Evolutionary conservation across 805 yeast species (phyloP).

Genomic region (Priceomyces castillae): DNA sequence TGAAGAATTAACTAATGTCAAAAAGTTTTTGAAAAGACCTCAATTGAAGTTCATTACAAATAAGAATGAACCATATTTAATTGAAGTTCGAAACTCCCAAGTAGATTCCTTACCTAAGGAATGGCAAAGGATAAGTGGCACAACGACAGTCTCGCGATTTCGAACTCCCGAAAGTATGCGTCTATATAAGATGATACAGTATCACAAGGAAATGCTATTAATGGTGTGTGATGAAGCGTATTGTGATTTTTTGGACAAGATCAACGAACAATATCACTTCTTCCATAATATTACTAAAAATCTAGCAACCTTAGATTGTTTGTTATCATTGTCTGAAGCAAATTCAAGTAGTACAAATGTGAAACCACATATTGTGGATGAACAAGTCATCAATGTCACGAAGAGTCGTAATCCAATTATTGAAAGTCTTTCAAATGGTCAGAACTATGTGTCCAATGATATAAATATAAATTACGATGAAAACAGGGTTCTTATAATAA

Average conservation of each 20-base stretch:
- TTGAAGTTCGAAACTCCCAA: conserved; percentile 66
- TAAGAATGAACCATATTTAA: conserved; percentile 64
- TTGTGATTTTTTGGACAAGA: conserved; percentile 32
- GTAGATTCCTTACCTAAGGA: conserved; percentile 59
- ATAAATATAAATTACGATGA: conserved; percentile 45
- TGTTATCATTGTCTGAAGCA: conserved; percentile 63
- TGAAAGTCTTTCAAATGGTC: conserved; percentile 41
- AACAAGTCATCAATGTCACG: conserved; percentile 43
- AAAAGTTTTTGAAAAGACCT: conserved; percentile 52
- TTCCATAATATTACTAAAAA: conserved; percentile 42
- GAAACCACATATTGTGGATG: conserved; percentile 50
- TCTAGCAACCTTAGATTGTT: conserved; percentile 61
- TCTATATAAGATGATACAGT: conserved; percentile 54
- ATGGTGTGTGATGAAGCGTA: conserved; percentile 48
- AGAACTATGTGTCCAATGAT: conserved; percentile 64
- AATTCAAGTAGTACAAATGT: conserved; percentile 41
- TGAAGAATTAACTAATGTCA: conserved; percentile 49
- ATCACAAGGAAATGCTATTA: conserved; percentile 55
- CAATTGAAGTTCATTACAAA: conserved; percentile 53
- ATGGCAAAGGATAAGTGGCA: conserved; percentile 76
- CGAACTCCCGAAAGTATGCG: conserved; percentile 57
- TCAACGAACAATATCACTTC: conserved; percentile 32
- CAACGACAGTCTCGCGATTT: conserved; percentile 68
- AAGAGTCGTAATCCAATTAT: conserved; percentile 69
- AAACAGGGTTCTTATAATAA: conserved; percentile 58